Base-by-base conservation (phyloP, 2,329 filamentous ascomycete genomes). In the Colletotrichum agaves region DNA sequence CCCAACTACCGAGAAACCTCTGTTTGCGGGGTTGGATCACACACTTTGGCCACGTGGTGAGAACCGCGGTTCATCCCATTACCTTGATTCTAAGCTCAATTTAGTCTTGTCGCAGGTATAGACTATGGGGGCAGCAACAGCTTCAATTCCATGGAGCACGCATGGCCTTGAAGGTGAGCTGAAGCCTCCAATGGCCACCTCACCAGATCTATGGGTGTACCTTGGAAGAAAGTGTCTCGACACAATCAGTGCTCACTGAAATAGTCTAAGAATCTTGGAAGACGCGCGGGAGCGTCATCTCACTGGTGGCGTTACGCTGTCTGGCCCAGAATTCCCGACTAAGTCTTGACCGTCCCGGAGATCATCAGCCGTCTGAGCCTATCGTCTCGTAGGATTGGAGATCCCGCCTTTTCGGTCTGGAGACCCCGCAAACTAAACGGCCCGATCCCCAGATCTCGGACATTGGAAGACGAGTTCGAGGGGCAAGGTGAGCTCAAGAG, bases 341-440 rank as follows among this genome's bases (percentile, higher is more conserved):
- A 12, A 17, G 31, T 27, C 7, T 19, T 53, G 17, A n/a, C 15
- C 35, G 15, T n/a, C 31, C 27, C n/a, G 23, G 19, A 52, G 57
- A 65, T 65, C 47, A 61, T 65, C 47, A 61, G 46, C 46, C 52
- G 15, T 33, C 62, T 33, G 35, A 39, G 23, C 35, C 21, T 66
- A 61, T 33, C 35, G 43, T 21, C 58, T 50, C 49, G 46, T 35
- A 43, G 44, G 44, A 33, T 63, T 37, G 57, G 33, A 35, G 39
- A 53, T 53, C 46, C 46, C 46, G 27, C 47, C 49, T 15, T 44
- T n/a, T 47, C 10, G 33, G 23, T 62, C 33, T 57, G 58, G 58
- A 58, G 63, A 56, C 58, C 63, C 63, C 63, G 63, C 63, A 66
- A 56, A 5, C 41, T 44, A 31, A 66, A 50, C 33, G 21, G 41